Conservation (phyloP, 2,329 filamentous ascomycete species). For the Cladosporium sp. region DNA sequence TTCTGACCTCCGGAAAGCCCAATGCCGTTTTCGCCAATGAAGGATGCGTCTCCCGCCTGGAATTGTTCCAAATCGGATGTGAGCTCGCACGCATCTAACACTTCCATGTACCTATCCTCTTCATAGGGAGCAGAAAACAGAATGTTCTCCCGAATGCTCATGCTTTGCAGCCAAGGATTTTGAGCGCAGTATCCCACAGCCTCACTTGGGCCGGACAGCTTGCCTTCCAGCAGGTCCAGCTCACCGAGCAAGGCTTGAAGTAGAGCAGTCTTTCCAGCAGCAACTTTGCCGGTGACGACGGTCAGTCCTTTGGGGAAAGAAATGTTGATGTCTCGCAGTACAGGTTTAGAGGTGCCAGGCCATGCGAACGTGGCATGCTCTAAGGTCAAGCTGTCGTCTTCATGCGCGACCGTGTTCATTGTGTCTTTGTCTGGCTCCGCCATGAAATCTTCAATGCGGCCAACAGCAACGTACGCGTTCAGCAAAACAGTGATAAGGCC, state of each 20-base stretch:
- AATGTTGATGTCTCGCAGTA: constrained; percentile 51
- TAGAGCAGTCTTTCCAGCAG: constrained; percentile 58
- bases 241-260: constrained; percentile 57
- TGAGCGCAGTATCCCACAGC: constrained; percentile 61
- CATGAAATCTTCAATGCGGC: constrained; percentile 83
- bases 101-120: constrained; percentile 61
- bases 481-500: constrained; percentile 69
- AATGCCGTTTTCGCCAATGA: constrained; percentile 44
- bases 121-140: constrained; percentile 64
- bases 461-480: constrained; percentile 77
- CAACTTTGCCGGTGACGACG: constrained; percentile 60
- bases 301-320: constrained; percentile 54
- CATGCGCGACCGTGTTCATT: constrained; percentile 33
- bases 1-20: constrained; percentile 46
- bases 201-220: constrained; percentile 49
- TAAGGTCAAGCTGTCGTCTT: constrained; percentile 43
- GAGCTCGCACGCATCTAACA: constrained; percentile 61
- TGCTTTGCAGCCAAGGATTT: constrained; percentile 64
- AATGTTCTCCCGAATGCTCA: constrained; percentile 66
- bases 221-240: constrained; percentile 49
- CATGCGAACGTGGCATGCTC: constrained; percentile 69
- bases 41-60: constrained; percentile 57
- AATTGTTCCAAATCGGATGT: constrained; percentile 58
- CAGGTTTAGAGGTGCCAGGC: constrained; percentile 60
- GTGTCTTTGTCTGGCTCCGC: constrained; percentile 66